Conservation (phyloP, 495 filamentous ascomycete genomes). For the Melanomma pulvis-pyrius region DNA sequence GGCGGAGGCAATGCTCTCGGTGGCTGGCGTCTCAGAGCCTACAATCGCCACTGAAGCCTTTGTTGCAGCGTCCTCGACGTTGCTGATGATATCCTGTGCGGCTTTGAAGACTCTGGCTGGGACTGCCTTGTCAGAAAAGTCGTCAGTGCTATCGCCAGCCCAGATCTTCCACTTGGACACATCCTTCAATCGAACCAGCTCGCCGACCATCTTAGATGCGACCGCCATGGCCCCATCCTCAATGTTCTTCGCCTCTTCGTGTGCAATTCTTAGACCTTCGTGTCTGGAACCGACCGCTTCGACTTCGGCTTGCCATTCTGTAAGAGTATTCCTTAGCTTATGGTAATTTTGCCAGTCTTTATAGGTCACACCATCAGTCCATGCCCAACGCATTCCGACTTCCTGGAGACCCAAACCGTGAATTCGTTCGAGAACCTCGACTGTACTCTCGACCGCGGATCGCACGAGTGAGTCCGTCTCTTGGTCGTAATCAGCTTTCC, state of each 20-base stretch:
- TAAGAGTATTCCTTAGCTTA: conserved; percentile 76
- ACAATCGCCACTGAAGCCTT: conserved; percentile 40
- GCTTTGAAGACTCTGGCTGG: conserved; percentile 51
- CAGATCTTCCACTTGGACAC: conserved; percentile 84
- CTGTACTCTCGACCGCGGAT: conserved; percentile 75
- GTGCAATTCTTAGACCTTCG: conserved; percentile 69
- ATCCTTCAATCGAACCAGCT: conserved; percentile 80
- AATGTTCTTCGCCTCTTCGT: conserved; percentile 66
- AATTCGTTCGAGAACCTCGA: conserved; percentile 80
- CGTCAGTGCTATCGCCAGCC: conserved; percentile 71
- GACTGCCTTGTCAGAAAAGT: conserved; percentile 66
- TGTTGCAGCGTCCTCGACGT: conserved; percentile 44
- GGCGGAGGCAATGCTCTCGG: conserved; percentile 46
- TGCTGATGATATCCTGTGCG: conserved; percentile 51
- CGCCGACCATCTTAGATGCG: conserved; percentile 79
- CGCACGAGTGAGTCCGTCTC: conserved; percentile 70
- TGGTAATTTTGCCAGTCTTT: conserved; percentile 96
- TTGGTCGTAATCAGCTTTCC: conserved; percentile 73
- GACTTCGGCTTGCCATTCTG: conserved; percentile 83
- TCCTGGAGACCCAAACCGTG: conserved; percentile 89
- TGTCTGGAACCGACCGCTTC: conserved; percentile 71
- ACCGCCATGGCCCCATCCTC: conserved; percentile 76
- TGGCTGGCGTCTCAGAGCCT: conserved; percentile 41
- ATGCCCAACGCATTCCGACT: conserved; percentile 96
- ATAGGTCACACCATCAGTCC: conserved; percentile 93